Conservation (phyloP, 2,329 filamentous ascomycete species). For the Monosporascus sp. region DNA sequence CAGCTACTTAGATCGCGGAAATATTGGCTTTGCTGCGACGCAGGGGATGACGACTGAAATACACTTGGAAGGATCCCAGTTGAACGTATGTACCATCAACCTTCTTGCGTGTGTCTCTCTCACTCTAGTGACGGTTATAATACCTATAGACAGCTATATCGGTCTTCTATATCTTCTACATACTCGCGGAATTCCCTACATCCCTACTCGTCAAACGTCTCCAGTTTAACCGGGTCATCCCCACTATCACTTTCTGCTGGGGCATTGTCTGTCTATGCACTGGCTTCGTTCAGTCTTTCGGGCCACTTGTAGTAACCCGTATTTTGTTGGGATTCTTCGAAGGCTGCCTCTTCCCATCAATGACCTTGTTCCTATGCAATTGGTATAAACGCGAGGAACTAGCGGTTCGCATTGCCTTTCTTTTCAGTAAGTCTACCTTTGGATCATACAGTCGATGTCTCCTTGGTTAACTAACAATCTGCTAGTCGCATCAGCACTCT, state of each 20-base stretch:
- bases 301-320: constrained; percentile 18
- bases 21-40: constrained; percentile 22
- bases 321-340: constrained; percentile 24
- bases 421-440: constrained; percentile 14
- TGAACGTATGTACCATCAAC: constrained; percentile 7
- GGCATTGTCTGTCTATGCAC: constrained; percentile 23
- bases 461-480: not conserved
- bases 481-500: constrained; percentile 20
- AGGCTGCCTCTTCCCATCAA: constrained; percentile 25
- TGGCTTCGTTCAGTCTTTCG: constrained; percentile 22
- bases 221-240: constrained; percentile 20
- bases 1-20: constrained; percentile 20
- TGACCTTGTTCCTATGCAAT: constrained; percentile 22
- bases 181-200: constrained; percentile 20
- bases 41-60: constrained; percentile 20
- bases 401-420: constrained; percentile 19
- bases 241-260: constrained; percentile 18
- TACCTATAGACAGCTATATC: constrained; percentile 20
- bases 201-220: constrained; percentile 20
- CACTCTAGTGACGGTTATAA: constrained; percentile 8
- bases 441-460: not conserved
- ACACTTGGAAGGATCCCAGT: constrained; percentile 13
- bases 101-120: not conserved
- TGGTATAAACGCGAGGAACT: constrained; percentile 29
- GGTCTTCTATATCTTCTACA: constrained; percentile 22